A percentile compares a stretch with the other conserved stretches of the same genome.
Conservation (phyloP, 805 yeast genomes). For the Cyberlindnera mississippiensis region DNA sequence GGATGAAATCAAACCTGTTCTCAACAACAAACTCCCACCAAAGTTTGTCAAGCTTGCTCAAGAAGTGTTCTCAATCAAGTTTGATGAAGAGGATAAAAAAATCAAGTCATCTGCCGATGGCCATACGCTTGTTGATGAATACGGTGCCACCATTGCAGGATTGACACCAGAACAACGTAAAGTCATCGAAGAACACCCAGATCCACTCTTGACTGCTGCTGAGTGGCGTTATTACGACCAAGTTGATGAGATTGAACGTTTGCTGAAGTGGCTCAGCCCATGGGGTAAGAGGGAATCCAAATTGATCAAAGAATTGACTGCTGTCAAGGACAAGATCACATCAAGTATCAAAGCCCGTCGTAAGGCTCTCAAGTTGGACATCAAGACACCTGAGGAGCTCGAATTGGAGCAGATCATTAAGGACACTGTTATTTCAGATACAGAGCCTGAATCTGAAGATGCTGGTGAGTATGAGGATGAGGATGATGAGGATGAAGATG, state of each 20-base stretch:
- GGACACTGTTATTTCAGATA: slow-evolving; percentile 33
- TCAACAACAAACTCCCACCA: slow-evolving; percentile 10
- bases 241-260: slow-evolving; percentile 48
- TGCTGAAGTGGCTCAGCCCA: slow-evolving; percentile 66
- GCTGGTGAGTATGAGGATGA: slow-evolving; percentile 16
- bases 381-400: slow-evolving; percentile 38
- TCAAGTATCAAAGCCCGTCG: slow-evolving; percentile 57
- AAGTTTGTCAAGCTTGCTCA: slow-evolving; percentile 24
- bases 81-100: slow-evolving; percentile 42
- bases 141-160: slow-evolving; percentile 31
- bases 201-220: slow-evolving; percentile 44
- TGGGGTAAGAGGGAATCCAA: slow-evolving; percentile 72
- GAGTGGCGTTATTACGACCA: slow-evolving; percentile 74
- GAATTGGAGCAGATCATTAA: slow-evolving; percentile 38
- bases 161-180: slow-evolving; percentile 46
- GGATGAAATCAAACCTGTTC: slow-evolving; percentile 16
- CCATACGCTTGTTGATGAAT: slow-evolving; percentile 31
- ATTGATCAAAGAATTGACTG: slow-evolving; percentile 56
- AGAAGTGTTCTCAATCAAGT: slow-evolving; percentile 22
- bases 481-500: slow-evolving; percentile 13
- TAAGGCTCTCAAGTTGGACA: slow-evolving; percentile 46
- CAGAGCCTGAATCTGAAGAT: slow-evolving; percentile 29
- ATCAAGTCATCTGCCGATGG: slow-evolving; percentile 51
- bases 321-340: slow-evolving; percentile 48
- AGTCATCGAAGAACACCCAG: slow-evolving; percentile 61